Evolutionary conservation across 2,329 filamentous ascomycete genomes (phyloP).

Genomic region (Botrytis paeoniae): DNA sequence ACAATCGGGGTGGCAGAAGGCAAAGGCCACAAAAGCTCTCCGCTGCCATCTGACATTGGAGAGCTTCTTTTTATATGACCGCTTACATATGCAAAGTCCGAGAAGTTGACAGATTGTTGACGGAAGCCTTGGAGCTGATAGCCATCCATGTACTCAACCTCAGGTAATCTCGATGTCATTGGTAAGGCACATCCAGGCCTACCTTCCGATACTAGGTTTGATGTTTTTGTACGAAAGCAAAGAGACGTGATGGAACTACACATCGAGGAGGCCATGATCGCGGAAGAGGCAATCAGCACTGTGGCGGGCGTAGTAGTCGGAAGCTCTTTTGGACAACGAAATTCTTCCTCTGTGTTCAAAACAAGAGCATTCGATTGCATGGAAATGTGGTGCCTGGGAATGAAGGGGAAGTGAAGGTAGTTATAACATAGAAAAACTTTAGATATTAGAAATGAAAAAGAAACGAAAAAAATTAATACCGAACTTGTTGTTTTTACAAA

Average conservation of each 20-base stretch:
- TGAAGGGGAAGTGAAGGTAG: background rate
- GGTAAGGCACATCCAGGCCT: conserved; percentile 6
- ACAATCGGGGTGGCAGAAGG: conserved; percentile 17
- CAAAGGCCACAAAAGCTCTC: background rate
- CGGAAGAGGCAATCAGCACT: background rate
- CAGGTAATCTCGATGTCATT: background rate
- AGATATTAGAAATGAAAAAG: background rate
- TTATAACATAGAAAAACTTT: background rate
- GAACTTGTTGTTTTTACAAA: background rate
- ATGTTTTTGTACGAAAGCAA: background rate
- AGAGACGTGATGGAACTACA: background rate
- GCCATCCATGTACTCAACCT: background rate
- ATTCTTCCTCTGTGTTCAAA: too few species aligned
- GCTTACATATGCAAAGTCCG: background rate
- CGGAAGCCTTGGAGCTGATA: background rate
- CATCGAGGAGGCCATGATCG: background rate
- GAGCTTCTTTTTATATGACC: background rate
- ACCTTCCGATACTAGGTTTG: conserved; percentile 7
- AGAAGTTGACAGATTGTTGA: background rate
- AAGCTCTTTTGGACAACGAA: background rate
- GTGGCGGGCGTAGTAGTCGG: background rate
- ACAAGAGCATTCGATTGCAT: background rate
- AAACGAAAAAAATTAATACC: background rate
- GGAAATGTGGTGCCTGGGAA: background rate
- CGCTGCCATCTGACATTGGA: background rate